phyloP scores from a whole-genome alignment of 2,329 filamentous ascomycete genomes.

The Fusarium bactridioides region DNA sequence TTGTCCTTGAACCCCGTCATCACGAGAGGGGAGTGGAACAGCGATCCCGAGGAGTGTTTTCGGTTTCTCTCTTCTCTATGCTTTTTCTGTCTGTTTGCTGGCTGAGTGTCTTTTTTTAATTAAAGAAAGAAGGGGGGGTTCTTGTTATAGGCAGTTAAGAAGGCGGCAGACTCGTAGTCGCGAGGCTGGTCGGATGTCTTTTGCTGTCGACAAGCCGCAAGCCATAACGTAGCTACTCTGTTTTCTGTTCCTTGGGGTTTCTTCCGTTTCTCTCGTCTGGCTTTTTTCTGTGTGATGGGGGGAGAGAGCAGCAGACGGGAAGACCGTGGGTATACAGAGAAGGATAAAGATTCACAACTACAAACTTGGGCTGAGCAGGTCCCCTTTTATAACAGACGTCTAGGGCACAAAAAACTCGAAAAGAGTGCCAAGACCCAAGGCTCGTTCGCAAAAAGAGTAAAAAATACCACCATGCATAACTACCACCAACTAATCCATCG shows the following conservation, averaged over 20 bases:
- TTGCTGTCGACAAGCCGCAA: conserved; percentile 38
- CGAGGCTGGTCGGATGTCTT: conserved; percentile 38
- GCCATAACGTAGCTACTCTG: conserved; percentile 38
- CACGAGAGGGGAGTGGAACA: conserved; percentile 26
- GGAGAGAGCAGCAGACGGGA: neutral
- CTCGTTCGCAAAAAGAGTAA: conserved; percentile 1
- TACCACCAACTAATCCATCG: conserved; percentile 17
- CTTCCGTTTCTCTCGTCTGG: conserved; percentile 9
- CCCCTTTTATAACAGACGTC: conserved; percentile 29
- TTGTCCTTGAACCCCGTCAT: conserved; percentile 39
- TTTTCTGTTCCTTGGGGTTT: conserved; percentile 4
- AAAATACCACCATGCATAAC: conserved; percentile 23
- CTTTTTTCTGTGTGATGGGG: neutral
- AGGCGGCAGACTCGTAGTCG: conserved; percentile 41
- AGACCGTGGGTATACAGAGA: conserved; percentile 14
- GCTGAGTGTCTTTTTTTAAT: neutral
- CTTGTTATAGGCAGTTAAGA: conserved; percentile 39
- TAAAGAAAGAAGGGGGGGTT: conserved; percentile 8
- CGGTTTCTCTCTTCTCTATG: conserved; percentile 8
- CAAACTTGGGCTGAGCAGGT: conserved; percentile 16
- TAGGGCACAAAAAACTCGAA: conserved; percentile 9
- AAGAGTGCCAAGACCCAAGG: conserved; percentile 22
- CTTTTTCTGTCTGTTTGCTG: neutral
- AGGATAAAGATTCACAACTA: conserved; percentile 12
- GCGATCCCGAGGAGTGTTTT: conserved; percentile 3